A percentile compares a stretch with the other conserved stretches of the same genome.
These are phyloP conservation scores for Chlamydomonas sp. DNA, from an alignment of 139 green algal genomes.

Conservation along the genomic window DNA sequence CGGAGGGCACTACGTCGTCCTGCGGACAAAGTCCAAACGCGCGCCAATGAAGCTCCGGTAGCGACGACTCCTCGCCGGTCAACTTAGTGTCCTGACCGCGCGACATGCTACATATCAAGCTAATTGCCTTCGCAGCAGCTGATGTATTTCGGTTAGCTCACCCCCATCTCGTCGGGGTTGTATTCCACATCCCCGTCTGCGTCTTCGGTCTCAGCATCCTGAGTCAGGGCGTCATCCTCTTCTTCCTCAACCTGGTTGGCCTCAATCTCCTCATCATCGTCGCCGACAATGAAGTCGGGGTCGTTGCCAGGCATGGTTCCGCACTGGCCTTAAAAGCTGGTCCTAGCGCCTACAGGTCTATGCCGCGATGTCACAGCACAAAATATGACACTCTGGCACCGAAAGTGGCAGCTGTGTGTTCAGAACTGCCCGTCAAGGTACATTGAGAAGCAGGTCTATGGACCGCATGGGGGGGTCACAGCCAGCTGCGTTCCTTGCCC, in stretches of 20 bases:
- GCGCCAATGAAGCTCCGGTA: conserved; percentile 1
- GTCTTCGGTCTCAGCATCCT: conserved; percentile 22
- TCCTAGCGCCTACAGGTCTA: too few relatives aligned
- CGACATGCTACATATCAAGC: too few relatives aligned
- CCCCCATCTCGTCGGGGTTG: conserved; percentile 23
- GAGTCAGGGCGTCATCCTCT: conserved; percentile 13
- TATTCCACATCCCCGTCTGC: background rate
- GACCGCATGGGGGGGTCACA: too few relatives aligned
- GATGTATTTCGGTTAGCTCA: background rate
- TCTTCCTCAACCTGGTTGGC: conserved; percentile 24
- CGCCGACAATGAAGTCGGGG: conserved; percentile 17
- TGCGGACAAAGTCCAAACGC: background rate
- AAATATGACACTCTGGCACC: too few relatives aligned
- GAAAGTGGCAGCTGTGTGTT: too few relatives aligned
- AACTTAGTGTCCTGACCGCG: too few relatives aligned
- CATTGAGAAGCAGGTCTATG: too few relatives aligned
- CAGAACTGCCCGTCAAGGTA: too few relatives aligned
- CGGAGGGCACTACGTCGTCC: conserved; percentile 9
- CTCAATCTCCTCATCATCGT: conserved; percentile 30
- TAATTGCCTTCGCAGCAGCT: too few relatives aligned
- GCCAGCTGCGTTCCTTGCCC: too few relatives aligned
- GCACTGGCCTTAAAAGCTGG: too few relatives aligned
- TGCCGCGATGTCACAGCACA: too few relatives aligned
- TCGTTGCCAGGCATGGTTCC: background rate
- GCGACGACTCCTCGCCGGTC: background rate